Conservation (phyloP, 1,139 yeast genomes). For the Zhuliangozyma parablackwelliae region DNA sequence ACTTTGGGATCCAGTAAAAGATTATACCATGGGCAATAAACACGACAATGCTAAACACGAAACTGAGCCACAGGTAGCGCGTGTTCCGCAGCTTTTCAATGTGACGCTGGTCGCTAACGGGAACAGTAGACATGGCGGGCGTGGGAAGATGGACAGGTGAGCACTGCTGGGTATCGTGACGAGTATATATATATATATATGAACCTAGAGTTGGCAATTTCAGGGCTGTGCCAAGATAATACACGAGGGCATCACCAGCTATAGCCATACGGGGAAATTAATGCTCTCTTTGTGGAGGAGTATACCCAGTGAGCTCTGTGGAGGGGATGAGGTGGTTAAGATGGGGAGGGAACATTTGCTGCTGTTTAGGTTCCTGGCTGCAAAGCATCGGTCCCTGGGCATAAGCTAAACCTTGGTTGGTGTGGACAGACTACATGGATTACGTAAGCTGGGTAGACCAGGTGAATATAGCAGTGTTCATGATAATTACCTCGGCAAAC, state of each 20-base stretch:
- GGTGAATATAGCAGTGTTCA: too few species aligned
- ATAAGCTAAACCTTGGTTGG: too few species aligned
- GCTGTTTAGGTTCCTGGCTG: too few species aligned
- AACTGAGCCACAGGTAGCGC: conserved; percentile 35
- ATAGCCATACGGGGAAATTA: too few species aligned
- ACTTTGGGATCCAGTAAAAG: conserved; percentile 40
- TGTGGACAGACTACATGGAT: not conserved
- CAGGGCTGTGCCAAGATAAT: not conserved
- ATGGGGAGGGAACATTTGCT: not conserved
- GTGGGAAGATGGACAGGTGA: not conserved
- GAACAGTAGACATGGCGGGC: conserved; percentile 4
- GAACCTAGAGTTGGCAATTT: not conserved
- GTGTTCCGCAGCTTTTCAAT: conserved; percentile 34
- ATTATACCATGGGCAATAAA: conserved; percentile 36
- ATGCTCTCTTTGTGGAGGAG: too few species aligned
- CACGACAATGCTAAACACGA: conserved; percentile 21
- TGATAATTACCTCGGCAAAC: too few species aligned
- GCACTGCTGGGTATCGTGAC: not conserved
- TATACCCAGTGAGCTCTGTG: too few species aligned
- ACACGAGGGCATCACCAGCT: not conserved
- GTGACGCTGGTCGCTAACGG: conserved; percentile 21
- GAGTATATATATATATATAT: not conserved
- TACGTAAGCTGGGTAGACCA: too few species aligned
- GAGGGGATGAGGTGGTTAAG: too few species aligned
- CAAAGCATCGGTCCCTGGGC: too few species aligned